These are phyloP conservation scores for Penicillium brasilianum DNA, from an alignment of 2,329 filamentous ascomycete genomes.

Conservation along the genomic window DNA sequence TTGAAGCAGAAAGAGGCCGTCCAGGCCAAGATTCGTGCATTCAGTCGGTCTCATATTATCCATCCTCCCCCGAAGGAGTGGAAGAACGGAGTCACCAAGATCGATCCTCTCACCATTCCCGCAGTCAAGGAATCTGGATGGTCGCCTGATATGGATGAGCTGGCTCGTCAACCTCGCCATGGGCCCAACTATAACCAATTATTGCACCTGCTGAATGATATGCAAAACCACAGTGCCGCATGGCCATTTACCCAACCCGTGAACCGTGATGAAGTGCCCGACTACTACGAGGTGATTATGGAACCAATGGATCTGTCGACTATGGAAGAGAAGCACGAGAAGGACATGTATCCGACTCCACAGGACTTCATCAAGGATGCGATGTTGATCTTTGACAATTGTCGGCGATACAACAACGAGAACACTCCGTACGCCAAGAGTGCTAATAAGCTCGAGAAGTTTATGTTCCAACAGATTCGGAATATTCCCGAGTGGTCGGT, in stretches of 20 bases:
- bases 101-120: slow-evolving; percentile 83
- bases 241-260: slow-evolving; percentile 97
- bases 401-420: slow-evolving; percentile 94
- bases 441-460: slow-evolving; percentile 90
- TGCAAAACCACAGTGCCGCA: slow-evolving; percentile 89
- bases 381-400: slow-evolving; percentile 90
- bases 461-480: slow-evolving; percentile 92
- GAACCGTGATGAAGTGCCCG: slow-evolving; percentile 93
- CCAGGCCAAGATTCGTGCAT: slow-evolving; percentile 90
- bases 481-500: slow-evolving; percentile 90
- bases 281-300: slow-evolving; percentile 98
- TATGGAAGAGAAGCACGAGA: slow-evolving; percentile 95
- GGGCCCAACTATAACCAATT: slow-evolving; percentile 96
- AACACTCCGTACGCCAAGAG: slow-evolving; percentile 93
- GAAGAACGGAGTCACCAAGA: slow-evolving; percentile 73
- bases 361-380: slow-evolving; percentile 93
- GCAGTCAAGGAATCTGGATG: slow-evolving; percentile 92
- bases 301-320: slow-evolving; percentile 96
- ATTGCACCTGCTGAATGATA: slow-evolving; percentile 87
- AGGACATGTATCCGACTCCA: slow-evolving; percentile 86
- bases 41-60: slow-evolving; percentile 84
- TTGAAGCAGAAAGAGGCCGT: slow-evolving; percentile 97
- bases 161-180: slow-evolving; percentile 91
- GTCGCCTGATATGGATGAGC: slow-evolving; percentile 97
- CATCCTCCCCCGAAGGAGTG: slow-evolving; percentile 86